phyloP scores from a whole-genome alignment of 83 land plant species.

The Larix sibirica region DNA sequence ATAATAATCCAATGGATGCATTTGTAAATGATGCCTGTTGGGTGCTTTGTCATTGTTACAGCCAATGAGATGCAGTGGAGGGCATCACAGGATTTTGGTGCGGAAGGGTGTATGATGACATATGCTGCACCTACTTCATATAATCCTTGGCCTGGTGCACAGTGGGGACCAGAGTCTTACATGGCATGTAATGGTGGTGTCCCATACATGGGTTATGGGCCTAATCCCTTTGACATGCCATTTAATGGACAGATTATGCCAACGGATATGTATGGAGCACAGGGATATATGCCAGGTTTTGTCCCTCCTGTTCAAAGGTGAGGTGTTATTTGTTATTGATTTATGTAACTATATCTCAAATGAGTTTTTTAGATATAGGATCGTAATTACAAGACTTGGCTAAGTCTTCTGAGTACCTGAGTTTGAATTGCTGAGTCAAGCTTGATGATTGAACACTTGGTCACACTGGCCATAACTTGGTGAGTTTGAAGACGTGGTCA shows the following conservation, averaged over 20 bases:
- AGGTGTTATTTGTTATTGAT: constrained; percentile 8
- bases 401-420: no score
- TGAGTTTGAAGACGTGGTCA: background rate
- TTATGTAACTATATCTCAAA: no score
- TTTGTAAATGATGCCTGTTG: background rate
- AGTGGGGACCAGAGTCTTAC: constrained; percentile 56
- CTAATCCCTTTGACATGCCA: constrained; percentile 58
- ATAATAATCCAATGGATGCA: background rate
- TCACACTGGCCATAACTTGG: no score
- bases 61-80: constrained; percentile 50
- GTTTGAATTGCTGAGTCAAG: no score
- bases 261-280: constrained; percentile 57
- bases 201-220: constrained; percentile 61
- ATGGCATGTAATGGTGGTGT: constrained; percentile 40
- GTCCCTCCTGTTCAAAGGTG: constrained; percentile 61
- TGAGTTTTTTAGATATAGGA: no score
- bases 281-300: constrained; percentile 42
- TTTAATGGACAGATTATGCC: constrained; percentile 50
- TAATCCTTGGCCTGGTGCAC: constrained; percentile 62
- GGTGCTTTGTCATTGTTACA: background rate
- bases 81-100: constrained; percentile 41
- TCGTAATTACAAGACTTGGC: no score
- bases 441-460: no score
- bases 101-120: constrained; percentile 50
- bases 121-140: constrained; percentile 36